Conservation (phyloP, 2,329 filamentous ascomycete species). For the Sarocladium kiliense region DNA sequence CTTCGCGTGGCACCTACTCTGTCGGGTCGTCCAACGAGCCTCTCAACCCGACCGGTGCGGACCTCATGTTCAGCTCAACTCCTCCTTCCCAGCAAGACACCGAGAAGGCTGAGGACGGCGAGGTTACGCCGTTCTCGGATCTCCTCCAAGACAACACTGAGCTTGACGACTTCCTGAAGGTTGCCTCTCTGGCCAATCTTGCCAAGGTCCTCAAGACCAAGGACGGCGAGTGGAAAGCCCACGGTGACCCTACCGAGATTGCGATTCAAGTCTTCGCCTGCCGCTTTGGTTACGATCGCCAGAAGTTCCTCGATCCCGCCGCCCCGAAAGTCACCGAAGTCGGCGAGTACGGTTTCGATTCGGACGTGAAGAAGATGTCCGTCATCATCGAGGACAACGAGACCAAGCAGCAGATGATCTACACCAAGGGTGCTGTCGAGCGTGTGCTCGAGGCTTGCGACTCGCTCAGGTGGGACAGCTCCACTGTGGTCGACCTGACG, state of each 20-base stretch:
- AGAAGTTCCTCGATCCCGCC: conserved; percentile 21
- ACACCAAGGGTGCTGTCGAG: conserved; percentile 63
- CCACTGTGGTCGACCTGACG: conserved; percentile 40
- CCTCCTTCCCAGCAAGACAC: conserved; percentile 25
- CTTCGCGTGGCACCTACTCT: conserved; percentile 39
- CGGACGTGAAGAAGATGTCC: conserved; percentile 53
- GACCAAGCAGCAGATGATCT: conserved; percentile 32
- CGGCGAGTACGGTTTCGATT: conserved; percentile 53
- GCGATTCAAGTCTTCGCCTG: conserved; percentile 53
- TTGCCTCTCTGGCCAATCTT: conserved; percentile 61
- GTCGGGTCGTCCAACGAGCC: conserved; percentile 47
- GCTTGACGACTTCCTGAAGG: conserved; percentile 53
- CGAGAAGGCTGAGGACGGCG: conserved; percentile 20
- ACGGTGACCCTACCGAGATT: conserved; percentile 57
- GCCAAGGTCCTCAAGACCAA: conserved; percentile 54
- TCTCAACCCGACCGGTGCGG: conserved; percentile 50
- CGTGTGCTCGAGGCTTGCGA: conserved; percentile 61
- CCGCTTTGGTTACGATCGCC: conserved; percentile 40
- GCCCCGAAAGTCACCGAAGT: conserved; percentile 31
- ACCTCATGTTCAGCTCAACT: conserved; percentile 33
- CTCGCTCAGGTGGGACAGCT: conserved; percentile 35
- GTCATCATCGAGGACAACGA: conserved; percentile 39
- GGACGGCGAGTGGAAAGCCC: conserved; percentile 52
- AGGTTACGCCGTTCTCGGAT: conserved; percentile 19
- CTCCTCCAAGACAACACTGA: conserved; percentile 37